A percentile compares a stretch with the other conserved stretches of the same genome.
These are phyloP conservation scores for Phytophthora aleatoria DNA, from an alignment of 352 stramenopile species.

Conservation along the genomic window DNA sequence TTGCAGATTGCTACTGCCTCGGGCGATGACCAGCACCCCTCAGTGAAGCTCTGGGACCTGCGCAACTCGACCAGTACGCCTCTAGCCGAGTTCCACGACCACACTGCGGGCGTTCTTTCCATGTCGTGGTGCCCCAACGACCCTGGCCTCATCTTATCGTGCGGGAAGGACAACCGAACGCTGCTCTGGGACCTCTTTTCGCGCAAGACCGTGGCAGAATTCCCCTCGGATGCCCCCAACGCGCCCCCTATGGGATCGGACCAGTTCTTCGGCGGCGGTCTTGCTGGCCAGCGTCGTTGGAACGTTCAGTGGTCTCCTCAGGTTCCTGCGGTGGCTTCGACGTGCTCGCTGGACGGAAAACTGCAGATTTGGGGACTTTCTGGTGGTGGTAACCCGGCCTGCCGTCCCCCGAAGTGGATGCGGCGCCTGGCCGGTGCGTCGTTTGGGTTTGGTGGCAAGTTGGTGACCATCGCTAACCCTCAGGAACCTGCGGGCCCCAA, in stretches of 20 bases:
- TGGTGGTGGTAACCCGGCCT: conserved; percentile 75
- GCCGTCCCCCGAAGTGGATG: conserved; percentile 96
- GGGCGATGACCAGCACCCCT: conserved; percentile 94
- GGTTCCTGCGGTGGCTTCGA: conserved; percentile 94
- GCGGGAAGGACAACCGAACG: conserved; percentile 98
- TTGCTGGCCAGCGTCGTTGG: conserved; percentile 88
- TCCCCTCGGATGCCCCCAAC: conserved; percentile 76
- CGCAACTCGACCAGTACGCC: conserved; percentile 97
- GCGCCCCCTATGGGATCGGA: conserved; percentile 79
- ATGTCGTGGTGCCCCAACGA: conserved; percentile 98
- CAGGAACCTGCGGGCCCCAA: conserved; percentile 57
- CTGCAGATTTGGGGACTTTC: conserved; percentile 93
- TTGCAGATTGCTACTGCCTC: conserved; percentile 97
- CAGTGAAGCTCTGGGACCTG: conserved; percentile 98
- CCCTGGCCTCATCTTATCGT: conserved; percentile 92
- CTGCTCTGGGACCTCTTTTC: conserved; percentile 98
- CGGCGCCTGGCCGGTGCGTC: conserved; percentile 88
- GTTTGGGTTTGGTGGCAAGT: conserved; percentile 97
- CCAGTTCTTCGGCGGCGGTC: conserved; percentile 73
- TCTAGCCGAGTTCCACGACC: conserved; percentile 94
- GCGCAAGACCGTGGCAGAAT: conserved; percentile 93
- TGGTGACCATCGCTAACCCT: conserved; percentile 90
- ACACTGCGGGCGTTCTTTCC: conserved; percentile 95
- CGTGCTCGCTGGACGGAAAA: conserved; percentile 97
- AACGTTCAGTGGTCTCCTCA: conserved; percentile 97